Base-by-base conservation (phyloP, 306 rosid species). In the Fragaria nilgerrensis region DNA sequence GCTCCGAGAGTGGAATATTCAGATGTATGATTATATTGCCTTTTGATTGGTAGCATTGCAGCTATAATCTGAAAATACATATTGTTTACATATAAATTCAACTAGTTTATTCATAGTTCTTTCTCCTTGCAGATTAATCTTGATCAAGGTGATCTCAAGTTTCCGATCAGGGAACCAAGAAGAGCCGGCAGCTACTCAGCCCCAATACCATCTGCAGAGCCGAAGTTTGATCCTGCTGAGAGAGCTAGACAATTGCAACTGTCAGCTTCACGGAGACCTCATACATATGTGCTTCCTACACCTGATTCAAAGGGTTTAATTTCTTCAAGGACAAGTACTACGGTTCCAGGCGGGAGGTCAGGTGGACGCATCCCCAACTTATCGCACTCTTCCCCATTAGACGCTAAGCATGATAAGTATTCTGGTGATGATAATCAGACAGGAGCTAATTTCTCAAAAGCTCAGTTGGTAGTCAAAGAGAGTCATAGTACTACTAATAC, bases 221-320 rank as follows among this genome's bases (percentile, higher is more conserved):
- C 86, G 86, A 90, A 89, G 83, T 91, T 88, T 85, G 98, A 93
- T 84, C 90, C 86, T 7, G 95, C 93, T 80, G 98, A 91, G 80
- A 93, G 79, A 85, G 89, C 82, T 27, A 91, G 81, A 81, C 91
- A 91, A 77, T 41, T 86, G 70, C 76, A 78, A 74, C 74, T 77
- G 34, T 77, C 87, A 73, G 53, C 90, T 65, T 8, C 91, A 25
- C 70, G 87, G 67, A 91, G 82, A 86, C 82, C 91, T 74, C 77
- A 83, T 84, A 84, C 95, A 36, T 93, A 93, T 68, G 98, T 89
- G 55, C 89, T 93, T 75, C 98, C 98, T 77, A 91, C 95, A 66
- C 98, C 98, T 34, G 83, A 88, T 81, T 84, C 87, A 71, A 91
- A 84, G 84, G 92, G 86, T 76, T 65, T 86, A 75, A 77, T 75